Evolutionary conservation across 2,329 filamentous ascomycete genomes (phyloP), one percentile per base, ranked within the genome.

Genomic region (Sporothrix inflata): DNA sequence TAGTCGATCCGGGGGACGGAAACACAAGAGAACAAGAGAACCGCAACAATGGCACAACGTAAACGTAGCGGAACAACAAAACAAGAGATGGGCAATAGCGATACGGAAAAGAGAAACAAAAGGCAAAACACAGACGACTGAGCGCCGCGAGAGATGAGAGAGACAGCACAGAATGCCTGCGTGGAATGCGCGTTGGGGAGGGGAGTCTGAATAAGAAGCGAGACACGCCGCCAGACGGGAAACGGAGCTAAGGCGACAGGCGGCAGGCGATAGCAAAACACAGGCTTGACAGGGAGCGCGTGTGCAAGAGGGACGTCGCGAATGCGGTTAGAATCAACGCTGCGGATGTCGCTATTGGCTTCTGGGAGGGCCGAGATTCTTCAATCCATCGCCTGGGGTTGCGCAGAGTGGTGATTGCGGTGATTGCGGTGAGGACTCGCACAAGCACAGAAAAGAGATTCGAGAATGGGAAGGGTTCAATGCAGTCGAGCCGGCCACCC

Each of bases 1-100:
- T 14, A 8, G 68, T 70, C 55, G 24, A 70, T 70, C 53, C n/a
- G 66, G 68, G 53, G 68, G 55, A 47, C 51, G 68, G 53, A 70
- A 60, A 61, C 34, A 38, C 4, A 14, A 21, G 51, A 34, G 8
- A 14, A 14, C 7, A 63, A 6, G 19, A 61, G 27, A 38, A 34
- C 30, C n/a, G 21, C 21, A 40, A 60, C 16, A 55, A 21, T 12
- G 38, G 6, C 8, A 34, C 5, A 45, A 47, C n/a, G n/a, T n/a
- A n/a, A n/a, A 38, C 0, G 19, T 16, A 70, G 16, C 53, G 49
- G 30, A 21, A 34, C 21, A 42, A 42, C 9, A n/a, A 21, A 11
- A 21, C 14, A 19, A n/a, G 45, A 14, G 27, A 11, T 11, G 14
- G n/a, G 30, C 49, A 42, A 42, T 53, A 42, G 30, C 12, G 24